A percentile compares a stretch with the other conserved stretches of the same genome.
These are phyloP conservation scores for Pleurotus ostreatus DNA, from an alignment of 768 basidiomycete species.

Conservation along the genomic window DNA sequence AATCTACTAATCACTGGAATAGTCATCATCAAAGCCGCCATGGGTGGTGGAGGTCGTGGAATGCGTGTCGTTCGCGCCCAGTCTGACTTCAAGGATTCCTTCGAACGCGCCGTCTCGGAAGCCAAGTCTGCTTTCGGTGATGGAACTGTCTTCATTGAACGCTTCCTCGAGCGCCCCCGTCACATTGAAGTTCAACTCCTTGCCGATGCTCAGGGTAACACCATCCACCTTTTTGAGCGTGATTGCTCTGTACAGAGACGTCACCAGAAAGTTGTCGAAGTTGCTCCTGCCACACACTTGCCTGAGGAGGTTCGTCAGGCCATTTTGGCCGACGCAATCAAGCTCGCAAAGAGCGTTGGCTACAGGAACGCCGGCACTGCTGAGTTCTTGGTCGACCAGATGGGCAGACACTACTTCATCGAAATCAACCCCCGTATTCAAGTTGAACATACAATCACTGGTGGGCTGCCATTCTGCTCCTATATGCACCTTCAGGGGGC, in stretches of 20 bases:
- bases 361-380: conserved; percentile 98
- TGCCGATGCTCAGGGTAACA: conserved; percentile 89
- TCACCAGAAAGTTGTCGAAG: conserved; percentile 99
- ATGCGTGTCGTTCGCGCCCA: conserved; percentile 98
- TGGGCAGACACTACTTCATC: conserved; percentile 97
- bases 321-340: conserved; percentile 89
- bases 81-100: conserved; percentile 83
- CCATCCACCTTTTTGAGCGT: conserved; percentile 97
- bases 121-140: conserved; percentile 97
- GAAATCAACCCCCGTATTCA: conserved; percentile 99
- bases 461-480: conserved; percentile 35
- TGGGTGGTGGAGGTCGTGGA: conserved; percentile 98
- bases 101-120: conserved; percentile 90
- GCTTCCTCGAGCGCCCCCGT: conserved; percentile 92
- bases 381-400: conserved; percentile 96
- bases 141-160: conserved; percentile 98
- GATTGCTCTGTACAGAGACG: conserved; percentile 98
- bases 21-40: conserved; percentile 99
- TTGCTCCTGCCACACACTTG: conserved; percentile 93
- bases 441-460: conserved; percentile 99
- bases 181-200: conserved; percentile 98
- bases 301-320: conserved; percentile 88
- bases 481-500: conserved; percentile 4
- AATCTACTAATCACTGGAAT: not conserved
- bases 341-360: conserved; percentile 86